Conservation (phyloP, 495 filamentous ascomycete genomes). For the Chaetomium fimeti region DNA sequence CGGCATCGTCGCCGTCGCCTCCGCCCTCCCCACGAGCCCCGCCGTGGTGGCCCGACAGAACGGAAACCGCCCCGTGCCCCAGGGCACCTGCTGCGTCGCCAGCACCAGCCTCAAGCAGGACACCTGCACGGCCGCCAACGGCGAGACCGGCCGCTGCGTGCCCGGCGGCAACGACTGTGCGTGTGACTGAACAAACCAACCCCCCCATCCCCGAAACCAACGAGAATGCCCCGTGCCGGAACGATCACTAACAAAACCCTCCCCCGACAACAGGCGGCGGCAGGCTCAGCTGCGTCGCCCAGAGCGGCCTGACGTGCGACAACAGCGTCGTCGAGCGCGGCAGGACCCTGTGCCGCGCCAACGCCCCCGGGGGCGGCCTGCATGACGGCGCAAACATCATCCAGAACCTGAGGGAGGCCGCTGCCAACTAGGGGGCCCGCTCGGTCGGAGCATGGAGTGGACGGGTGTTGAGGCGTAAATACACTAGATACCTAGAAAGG, state of each 20-base stretch:
- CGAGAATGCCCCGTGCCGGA: too few relatives aligned
- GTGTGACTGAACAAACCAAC: background rate
- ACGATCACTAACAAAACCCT: background rate
- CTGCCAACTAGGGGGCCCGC: background rate
- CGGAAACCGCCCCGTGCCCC: constrained; percentile 33
- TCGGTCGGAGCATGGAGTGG: too few relatives aligned
- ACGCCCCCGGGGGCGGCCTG: constrained; percentile 23
- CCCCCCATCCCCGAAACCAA: too few relatives aligned
- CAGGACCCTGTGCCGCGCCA: constrained; percentile 30
- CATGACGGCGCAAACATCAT: constrained; percentile 30
- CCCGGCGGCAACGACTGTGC: constrained; percentile 31
- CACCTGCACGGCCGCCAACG: constrained; percentile 31
- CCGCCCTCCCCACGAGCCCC: constrained; percentile 21
- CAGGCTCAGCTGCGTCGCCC: constrained; percentile 30
- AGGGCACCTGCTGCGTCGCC: constrained; percentile 36
- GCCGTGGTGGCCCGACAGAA: constrained; percentile 31
- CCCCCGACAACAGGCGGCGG: constrained; percentile 19
- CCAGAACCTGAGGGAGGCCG: constrained; percentile 21
- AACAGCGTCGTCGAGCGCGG: constrained; percentile 33
- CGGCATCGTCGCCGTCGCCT: constrained; percentile 24
- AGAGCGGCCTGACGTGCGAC: constrained; percentile 28
- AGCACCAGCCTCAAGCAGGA: constrained; percentile 38
- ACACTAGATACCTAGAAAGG: too few relatives aligned
- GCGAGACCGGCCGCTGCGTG: constrained; percentile 32
- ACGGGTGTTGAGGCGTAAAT: too few relatives aligned